Evolutionary conservation across 139 green algal species (phyloP).

Genomic region (Chlamydomonas incerta): DNA sequence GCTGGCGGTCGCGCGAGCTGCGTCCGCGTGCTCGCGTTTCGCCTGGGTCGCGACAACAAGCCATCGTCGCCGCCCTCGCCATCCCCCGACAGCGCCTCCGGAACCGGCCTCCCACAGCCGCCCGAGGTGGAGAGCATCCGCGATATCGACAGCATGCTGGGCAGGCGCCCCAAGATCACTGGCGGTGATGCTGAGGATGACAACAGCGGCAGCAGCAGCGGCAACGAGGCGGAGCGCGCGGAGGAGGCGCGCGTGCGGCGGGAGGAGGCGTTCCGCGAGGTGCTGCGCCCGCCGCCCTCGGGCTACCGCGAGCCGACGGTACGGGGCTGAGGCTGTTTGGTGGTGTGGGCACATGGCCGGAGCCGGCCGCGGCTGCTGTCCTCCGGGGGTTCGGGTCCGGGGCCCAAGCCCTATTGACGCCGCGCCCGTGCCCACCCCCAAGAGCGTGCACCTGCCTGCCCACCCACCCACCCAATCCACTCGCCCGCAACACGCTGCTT

Average conservation of each 20-base stretch:
- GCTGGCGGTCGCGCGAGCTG: no score
- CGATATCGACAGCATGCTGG: no score
- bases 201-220: background rate
- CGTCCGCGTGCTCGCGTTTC: conserved; percentile 2
- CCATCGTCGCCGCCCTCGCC: background rate
- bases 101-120: background rate
- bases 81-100: background rate
- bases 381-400: no score
- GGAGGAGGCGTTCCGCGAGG: conserved; percentile 5
- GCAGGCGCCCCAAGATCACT: no score
- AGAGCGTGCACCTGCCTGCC: no score
- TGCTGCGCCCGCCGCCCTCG: background rate
- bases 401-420: no score
- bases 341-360: no score
- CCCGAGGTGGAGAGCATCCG: background rate
- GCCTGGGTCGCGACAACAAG: background rate
- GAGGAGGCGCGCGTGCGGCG: background rate
- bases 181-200: no score
- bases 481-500: no score
- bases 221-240: background rate
- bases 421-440: no score
- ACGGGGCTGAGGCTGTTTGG: background rate
- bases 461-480: no score
- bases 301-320: background rate
- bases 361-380: no score